Evolutionary conservation across 176 grass and related monocot genomes (phyloP), one percentile per base, ranked within the genome.

Genomic region (Melocanna baccifera): DNA sequence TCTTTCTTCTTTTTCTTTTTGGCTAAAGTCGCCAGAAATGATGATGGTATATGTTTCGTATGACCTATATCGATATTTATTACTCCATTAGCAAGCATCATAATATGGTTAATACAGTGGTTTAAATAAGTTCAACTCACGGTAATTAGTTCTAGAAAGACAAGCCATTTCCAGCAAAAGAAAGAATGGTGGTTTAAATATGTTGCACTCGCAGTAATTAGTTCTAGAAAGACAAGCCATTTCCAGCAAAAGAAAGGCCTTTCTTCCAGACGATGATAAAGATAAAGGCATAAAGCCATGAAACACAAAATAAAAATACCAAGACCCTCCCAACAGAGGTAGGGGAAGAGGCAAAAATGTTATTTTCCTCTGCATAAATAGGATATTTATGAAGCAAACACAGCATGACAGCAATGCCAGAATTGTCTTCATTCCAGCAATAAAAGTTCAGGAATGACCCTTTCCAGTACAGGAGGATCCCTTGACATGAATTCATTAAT

Each of bases 311-410:
- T 41, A 55, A 12, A 62, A 62, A 2, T 62, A 61, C 10, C 9
- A 82, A 59, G 25, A 25, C 22, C 57, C 16, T 50, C 40, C 69
- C 20, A 83, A n/a, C 13, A 18, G 3, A 83, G 57, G 18, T 50
- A 36, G 26, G 10, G 20, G 18, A 26, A 25, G 45, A 69, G 4
- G 12, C 22, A 32, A 50, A 74, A 64, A 48, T 63, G 42, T 18
- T 57, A 25, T 75, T 75, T 75, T 6, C 71, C 71, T 74, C 34
- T 32, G 29, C 41, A 83, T 51, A 74, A 37, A 47, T 65, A 51
- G 52, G 40, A 62, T 34, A 58, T 13, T 23, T 63, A 4, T 48
- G 13, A 50, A 50, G 2, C 22, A 73, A 73, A 74, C 46, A 37
- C 8, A 12, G 46, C 46, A 15, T 48, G 46, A 48, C 46, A 48